These are phyloP conservation scores for Corchorus capsularis DNA, from an alignment of 345 rosid genomes.

Conservation along the genomic window DNA sequence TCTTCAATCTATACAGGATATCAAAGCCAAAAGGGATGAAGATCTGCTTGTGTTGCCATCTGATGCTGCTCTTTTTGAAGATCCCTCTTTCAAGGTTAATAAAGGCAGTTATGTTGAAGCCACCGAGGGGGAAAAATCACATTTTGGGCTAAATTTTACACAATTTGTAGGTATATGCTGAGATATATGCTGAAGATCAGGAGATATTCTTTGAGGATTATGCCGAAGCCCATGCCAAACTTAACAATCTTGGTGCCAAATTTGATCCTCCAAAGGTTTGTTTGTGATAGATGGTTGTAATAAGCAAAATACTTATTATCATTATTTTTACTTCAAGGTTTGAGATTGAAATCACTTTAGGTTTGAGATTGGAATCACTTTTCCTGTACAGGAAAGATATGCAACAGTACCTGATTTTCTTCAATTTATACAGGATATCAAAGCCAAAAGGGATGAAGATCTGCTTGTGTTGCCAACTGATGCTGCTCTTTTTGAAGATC, in stretches of 20 bases:
- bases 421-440: constrained; percentile 60
- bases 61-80: constrained; percentile 88
- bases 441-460: constrained; percentile 73
- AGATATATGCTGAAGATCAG: constrained; percentile 84
- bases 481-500: constrained; percentile 87
- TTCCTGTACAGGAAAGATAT: neutral
- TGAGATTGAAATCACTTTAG: too few relatives aligned
- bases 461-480: constrained; percentile 90
- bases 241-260: constrained; percentile 90
- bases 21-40: constrained; percentile 73
- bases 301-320: too few relatives aligned
- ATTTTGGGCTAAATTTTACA: constrained; percentile 23
- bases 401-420: constrained; percentile 16
- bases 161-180: constrained; percentile 73
- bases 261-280: constrained; percentile 96
- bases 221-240: constrained; percentile 96
- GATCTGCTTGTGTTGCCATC: constrained; percentile 88
- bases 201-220: constrained; percentile 86
- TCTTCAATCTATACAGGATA: constrained; percentile 50
- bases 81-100: constrained; percentile 88
- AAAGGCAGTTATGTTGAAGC: constrained; percentile 4
- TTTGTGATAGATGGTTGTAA: neutral
- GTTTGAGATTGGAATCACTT: constrained; percentile 25
- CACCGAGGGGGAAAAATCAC: neutral
- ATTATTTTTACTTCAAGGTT: too few relatives aligned